Evolutionary conservation across 805 yeast genomes (phyloP), one percentile per base, ranked within the genome.

Genomic region (Kodamaea hsintzibuensis): DNA sequence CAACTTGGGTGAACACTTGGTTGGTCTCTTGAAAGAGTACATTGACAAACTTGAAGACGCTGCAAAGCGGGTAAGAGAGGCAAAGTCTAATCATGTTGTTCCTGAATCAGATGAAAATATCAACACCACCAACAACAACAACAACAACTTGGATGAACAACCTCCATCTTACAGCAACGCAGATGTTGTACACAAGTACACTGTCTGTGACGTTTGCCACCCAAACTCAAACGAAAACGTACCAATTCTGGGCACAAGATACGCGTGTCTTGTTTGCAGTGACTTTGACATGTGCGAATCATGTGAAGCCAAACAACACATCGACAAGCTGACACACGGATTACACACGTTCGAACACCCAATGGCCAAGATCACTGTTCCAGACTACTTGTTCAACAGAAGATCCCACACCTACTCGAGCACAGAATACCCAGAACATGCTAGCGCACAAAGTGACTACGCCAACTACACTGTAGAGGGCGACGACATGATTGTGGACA

Each of bases 241-340:
- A 8, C 63, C 80, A 82, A 2, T 80, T 44, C 56, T 50, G 18
- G 87, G 87, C 7, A 56, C 65, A 6, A 72, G 88, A 49, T 83
- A 73, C 60, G 73, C 76, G 44, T 83, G 88, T 63, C 57, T 76
- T 22, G 77, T 81, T 30, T 83, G 88, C 60, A 62, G 63, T 2
- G 81, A 83, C 61, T 81, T 71, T 61, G 87, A 83, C 61, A 64
- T 83, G 50, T 83, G 88, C 61, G 73, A 74, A 47, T 44, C 58
- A 17, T 72, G 76, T 58, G 72, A 70, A 50, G 46, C 49, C 4
- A 57, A 56, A 8, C 61, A 50, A n/a, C 60, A 59, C 19, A 8
- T 16, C 7, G 50, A 55, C 16, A 51, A 59, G 40, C 51, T 49
- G 30, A 47, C 50, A 37, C 25, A 52, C 46, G 62, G 65, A 27